Evolutionary conservation across 2,329 filamentous ascomycete genomes (phyloP), one percentile per base, ranked within the genome.

Genomic region (Alternaria infectoria): DNA sequence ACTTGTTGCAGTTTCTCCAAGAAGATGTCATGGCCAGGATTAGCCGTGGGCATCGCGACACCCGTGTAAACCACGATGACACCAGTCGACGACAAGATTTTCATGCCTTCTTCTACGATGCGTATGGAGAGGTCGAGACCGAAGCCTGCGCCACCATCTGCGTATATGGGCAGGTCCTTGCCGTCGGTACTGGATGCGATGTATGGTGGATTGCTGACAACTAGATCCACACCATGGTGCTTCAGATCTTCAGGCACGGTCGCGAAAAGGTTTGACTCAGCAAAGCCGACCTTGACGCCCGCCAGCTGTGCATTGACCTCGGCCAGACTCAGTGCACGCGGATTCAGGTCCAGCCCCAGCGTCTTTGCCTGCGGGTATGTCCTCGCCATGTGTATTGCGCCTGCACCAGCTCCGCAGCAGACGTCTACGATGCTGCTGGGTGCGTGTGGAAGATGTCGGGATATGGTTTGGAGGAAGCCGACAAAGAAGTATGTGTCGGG

Each of bases 171-270:
- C 5, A 74, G 61, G 25, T 70, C 71, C 32, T 67, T 46, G 17
- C 65, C 71, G 8, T 69, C 64, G 17, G 60, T 52, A 52, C 67
- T 69, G 1, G 71, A 71, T 5, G 71, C 71, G 30, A 74, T 73
- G 26, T 74, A 74, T 3, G 71, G 71, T 12, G 71, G 71, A 21
- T 74, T 72, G 54, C 71, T 74, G 13, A 74, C 65, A 9, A 74
- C 69, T 12, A 73, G 57, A 40, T 74, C 71, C 26, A 74, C 59
- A 1, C 62, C 66, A 12, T 30, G 10, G 15, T 58, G 57, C 21
- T 47, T 63, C 15, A 64, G 49, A 4, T 59, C 45, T 10, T 60
- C 32, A 2, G 71, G 57, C 6, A 73, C 58, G 23, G 62, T 61
- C n/a, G 61, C 62, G 44, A 69, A 74, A 0, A 74, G 54, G 15